Percentiles rank a stretch among this genome's conserved stretches.
Evolutionary conservation across 345 rosid species (phyloP).

Genomic region (Cardiospermum halicacabum): DNA sequence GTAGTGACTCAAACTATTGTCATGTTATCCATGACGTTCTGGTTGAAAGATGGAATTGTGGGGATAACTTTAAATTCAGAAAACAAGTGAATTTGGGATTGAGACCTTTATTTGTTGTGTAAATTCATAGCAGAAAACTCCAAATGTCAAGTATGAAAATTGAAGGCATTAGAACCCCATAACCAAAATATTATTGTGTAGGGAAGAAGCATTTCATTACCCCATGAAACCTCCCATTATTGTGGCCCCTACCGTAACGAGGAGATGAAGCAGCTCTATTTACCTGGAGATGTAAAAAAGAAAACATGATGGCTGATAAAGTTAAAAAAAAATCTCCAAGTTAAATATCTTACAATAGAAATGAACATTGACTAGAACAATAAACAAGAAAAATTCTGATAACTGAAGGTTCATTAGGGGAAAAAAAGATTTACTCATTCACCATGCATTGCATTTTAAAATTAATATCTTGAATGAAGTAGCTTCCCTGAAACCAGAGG

Average conservation of each 20-base stretch:
- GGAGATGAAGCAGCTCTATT: conserved; percentile 4
- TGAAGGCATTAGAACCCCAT: neutral
- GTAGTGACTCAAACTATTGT: neutral
- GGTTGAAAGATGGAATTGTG: too few relatives aligned
- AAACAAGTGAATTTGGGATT: too few relatives aligned
- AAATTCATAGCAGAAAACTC: too few relatives aligned
- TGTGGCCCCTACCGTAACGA: conserved; percentile 11
- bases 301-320: neutral
- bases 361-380: neutral
- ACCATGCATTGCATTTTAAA: neutral
- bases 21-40: neutral
- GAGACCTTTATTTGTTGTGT: too few relatives aligned
- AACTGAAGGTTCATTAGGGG: neutral
- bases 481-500: conserved; percentile 10
- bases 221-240: conserved; percentile 22
- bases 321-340: neutral
- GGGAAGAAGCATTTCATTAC: conserved; percentile 8
- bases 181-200: neutral
- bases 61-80: too few relatives aligned
- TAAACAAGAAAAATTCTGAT: neutral
- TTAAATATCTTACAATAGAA: neutral
- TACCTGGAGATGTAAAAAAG: neutral
- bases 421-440: too few relatives aligned
- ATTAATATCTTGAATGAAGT: neutral
- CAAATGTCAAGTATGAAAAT: too few relatives aligned